A percentile compares a stretch with the other conserved stretches of the same genome.
These are phyloP conservation scores for Bretziella fagacearum DNA, from an alignment of 2,329 filamentous ascomycete species.

Conservation along the genomic window DNA sequence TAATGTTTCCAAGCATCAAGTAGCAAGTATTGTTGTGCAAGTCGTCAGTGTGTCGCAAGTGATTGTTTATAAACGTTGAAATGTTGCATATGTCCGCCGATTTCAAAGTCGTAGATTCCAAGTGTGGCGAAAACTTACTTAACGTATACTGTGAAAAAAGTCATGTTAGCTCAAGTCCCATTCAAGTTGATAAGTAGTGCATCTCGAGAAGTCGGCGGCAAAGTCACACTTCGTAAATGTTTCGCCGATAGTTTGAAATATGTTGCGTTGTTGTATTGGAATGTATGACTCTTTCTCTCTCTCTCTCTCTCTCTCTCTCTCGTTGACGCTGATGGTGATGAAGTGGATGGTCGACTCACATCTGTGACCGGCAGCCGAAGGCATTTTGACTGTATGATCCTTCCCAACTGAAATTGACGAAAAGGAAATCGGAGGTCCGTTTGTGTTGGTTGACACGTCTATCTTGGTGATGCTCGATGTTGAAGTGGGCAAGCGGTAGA, in stretches of 20 bases:
- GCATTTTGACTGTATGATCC: slow-evolving; percentile 48
- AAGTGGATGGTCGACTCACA: slow-evolving; percentile 49
- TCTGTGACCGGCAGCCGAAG: slow-evolving; percentile 77
- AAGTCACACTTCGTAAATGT: background rate
- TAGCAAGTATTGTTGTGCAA: background rate
- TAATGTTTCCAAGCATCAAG: too few species aligned
- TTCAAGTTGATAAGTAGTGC: background rate
- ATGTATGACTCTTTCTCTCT: slow-evolving; percentile 4
- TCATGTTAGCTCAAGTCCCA: slow-evolving; percentile 24
- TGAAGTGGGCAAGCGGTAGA: slow-evolving; percentile 15
- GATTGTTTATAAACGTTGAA: background rate
- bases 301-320: too few species aligned
- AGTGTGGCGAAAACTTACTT: slow-evolving; percentile 47
- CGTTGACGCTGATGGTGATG: slow-evolving; percentile 2
- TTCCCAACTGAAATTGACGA: slow-evolving; percentile 27
- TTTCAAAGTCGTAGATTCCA: too few species aligned
- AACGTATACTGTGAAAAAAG: slow-evolving; percentile 54
- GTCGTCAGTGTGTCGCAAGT: background rate
- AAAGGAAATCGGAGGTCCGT: slow-evolving; percentile 20
- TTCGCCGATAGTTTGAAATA: background rate
- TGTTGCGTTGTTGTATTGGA: too few species aligned
- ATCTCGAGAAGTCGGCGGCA: slow-evolving; percentile 2
- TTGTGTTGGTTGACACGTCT: slow-evolving; percentile 20
- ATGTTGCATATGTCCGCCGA: too few species aligned
- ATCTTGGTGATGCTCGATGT: slow-evolving; percentile 15